phyloP scores from a whole-genome alignment of 1,139 yeast genomes.

The Suhomyces choctaworum region DNA sequence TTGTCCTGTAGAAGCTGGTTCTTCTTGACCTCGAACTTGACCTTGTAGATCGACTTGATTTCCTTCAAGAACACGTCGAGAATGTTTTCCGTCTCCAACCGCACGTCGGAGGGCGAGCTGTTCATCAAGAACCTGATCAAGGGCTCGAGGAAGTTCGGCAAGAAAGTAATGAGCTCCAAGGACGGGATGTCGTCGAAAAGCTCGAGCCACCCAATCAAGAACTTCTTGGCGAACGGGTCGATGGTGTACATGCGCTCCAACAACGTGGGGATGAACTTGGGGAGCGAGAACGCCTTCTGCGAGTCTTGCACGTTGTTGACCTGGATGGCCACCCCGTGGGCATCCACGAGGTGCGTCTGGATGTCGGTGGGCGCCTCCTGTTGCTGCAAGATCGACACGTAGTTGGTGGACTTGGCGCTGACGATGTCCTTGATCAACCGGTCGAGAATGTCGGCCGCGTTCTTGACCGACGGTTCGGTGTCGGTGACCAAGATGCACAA shows the following conservation, averaged over 20 bases:
- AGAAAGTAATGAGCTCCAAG: conserved; percentile 77
- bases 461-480: conserved; percentile 86
- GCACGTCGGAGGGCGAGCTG: conserved; percentile 83
- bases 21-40: conserved; percentile 53
- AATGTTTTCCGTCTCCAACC: conserved; percentile 80
- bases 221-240: conserved; percentile 90
- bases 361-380: conserved; percentile 47
- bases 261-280: conserved; percentile 85
- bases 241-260: conserved; percentile 89
- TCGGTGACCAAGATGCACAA: conserved; percentile 90
- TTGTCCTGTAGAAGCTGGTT: conserved; percentile 26
- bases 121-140: conserved; percentile 72
- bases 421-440: conserved; percentile 91
- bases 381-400: conserved; percentile 74
- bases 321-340: conserved; percentile 58
- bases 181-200: conserved; percentile 91
- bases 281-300: conserved; percentile 77
- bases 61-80: conserved; percentile 78
- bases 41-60: conserved; percentile 69
- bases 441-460: conserved; percentile 94
- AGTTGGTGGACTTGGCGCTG: conserved; percentile 90
- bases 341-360: conserved; percentile 48
- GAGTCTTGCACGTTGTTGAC: conserved; percentile 63
- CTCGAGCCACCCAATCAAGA: conserved; percentile 90
- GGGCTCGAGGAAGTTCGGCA: conserved; percentile 90